These are phyloP conservation scores for Ilex aquifolium DNA, from an alignment of 257 asterid species.

Conservation along the genomic window DNA sequence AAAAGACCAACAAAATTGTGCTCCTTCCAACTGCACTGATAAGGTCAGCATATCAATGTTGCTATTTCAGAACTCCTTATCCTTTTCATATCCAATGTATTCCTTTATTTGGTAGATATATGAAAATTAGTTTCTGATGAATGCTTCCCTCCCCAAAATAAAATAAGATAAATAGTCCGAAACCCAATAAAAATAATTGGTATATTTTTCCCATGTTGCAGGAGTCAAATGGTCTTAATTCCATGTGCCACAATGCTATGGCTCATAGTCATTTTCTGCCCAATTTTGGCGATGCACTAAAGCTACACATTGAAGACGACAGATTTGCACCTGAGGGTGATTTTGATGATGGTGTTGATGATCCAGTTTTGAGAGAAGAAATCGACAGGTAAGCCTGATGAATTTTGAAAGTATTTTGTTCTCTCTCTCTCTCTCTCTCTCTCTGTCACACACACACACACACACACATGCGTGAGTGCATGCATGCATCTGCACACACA, in stretches of 20 bases:
- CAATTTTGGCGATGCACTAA: constrained; percentile 30
- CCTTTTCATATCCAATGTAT: not conserved
- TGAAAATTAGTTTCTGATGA: no score
- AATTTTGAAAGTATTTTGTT: no score
- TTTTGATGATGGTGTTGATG: constrained; percentile 71
- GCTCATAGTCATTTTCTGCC: constrained; percentile 29
- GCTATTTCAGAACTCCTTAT: constrained; percentile 1
- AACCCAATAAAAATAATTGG: no score
- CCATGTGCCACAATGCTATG: constrained; percentile 27
- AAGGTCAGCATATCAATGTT: constrained; percentile 38
- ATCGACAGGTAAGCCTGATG: constrained; percentile 59
- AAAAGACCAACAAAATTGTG: constrained; percentile 69
- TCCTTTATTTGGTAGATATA: no score
- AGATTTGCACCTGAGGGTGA: constrained; percentile 54
- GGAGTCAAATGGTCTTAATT: constrained; percentile 39
- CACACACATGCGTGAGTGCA: no score
- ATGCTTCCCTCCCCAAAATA: no score
- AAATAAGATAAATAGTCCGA: no score
- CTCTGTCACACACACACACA: no score
- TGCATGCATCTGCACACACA: no score
- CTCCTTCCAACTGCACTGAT: constrained; percentile 38
- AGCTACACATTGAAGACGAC: constrained; percentile 42
- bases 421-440: no score
- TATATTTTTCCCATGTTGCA: constrained; percentile 22
- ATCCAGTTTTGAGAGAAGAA: constrained; percentile 84